phyloP scores from a whole-genome alignment of 106 monocot species.

The Posidonia australis region DNA sequence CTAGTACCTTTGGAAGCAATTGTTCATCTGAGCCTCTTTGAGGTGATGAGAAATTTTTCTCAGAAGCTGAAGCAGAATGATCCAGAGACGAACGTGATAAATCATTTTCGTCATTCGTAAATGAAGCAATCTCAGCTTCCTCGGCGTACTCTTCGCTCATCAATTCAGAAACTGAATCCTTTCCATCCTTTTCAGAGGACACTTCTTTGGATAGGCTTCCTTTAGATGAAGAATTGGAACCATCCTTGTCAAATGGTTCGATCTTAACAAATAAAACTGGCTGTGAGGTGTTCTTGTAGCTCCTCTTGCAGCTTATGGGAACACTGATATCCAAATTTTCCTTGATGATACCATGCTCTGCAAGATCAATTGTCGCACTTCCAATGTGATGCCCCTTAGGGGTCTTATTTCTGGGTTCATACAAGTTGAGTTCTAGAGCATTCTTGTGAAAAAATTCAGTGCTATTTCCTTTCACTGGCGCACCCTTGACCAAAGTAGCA shows the following conservation, averaged over 20 bases:
- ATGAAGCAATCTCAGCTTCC: slow-evolving; percentile 72
- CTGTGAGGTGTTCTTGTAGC: slow-evolving; percentile 38
- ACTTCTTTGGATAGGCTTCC: slow-evolving; percentile 28
- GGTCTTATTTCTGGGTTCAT: slow-evolving; percentile 48
- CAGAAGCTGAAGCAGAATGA: slow-evolving; percentile 18
- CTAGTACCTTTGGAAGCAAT: background rate
- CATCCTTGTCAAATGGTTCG: slow-evolving; percentile 32
- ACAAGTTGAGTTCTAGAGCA: slow-evolving; percentile 56
- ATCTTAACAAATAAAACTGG: slow-evolving; percentile 58
- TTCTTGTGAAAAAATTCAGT: slow-evolving; percentile 40
- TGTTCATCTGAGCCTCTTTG: slow-evolving; percentile 14
- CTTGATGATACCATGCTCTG: slow-evolving; percentile 52
- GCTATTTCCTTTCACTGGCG: slow-evolving; percentile 14
- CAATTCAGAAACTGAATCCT: slow-evolving; percentile 46
- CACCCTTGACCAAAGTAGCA: slow-evolving; percentile 38
- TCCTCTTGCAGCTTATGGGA: slow-evolving; percentile 54
- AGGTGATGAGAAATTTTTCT: slow-evolving; percentile 17
- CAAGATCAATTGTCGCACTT: slow-evolving; percentile 48
- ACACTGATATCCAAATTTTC: slow-evolving; percentile 32
- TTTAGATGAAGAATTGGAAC: slow-evolving; percentile 22
- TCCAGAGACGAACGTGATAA: slow-evolving; percentile 36
- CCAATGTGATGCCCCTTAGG: slow-evolving; percentile 58
- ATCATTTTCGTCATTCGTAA: slow-evolving; percentile 51
- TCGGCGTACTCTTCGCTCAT: slow-evolving; percentile 65
- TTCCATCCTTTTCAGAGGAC: slow-evolving; percentile 28